Conservation (phyloP, 169 alveolate species). For the Besnoitia besnoiti region DNA sequence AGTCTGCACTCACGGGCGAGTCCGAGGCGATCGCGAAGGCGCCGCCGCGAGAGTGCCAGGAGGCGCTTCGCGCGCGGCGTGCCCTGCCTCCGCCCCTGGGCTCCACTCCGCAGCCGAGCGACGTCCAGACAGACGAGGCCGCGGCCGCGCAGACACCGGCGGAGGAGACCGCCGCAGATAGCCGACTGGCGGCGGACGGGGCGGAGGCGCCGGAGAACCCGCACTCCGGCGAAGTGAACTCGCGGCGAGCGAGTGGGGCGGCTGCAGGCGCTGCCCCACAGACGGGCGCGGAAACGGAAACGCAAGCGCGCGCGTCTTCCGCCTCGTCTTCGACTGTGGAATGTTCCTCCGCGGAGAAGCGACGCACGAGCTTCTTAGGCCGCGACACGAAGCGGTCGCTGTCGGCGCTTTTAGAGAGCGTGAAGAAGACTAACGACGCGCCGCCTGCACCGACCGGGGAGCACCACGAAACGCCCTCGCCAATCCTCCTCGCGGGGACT, state of each 20-base stretch:
- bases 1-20: conserved; percentile 89
- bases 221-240: too few species aligned
- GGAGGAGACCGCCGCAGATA: neutral
- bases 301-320: neutral
- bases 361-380: neutral
- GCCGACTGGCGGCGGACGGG: neutral
- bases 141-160: conserved; percentile 15
- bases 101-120: neutral
- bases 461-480: conserved; percentile 75
- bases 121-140: neutral
- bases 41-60: conserved; percentile 68
- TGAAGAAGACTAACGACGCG: neutral
- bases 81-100: neutral
- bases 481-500: conserved; percentile 84
- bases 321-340: neutral
- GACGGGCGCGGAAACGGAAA: neutral
- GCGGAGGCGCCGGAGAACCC: too few species aligned
- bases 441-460: neutral
- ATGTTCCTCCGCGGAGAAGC: neutral
- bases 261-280: neutral
- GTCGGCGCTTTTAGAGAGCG: neutral
- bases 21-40: conserved; percentile 79
- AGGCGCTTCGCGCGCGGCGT: neutral
- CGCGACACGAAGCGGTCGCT: neutral
- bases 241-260: neutral